A percentile compares a stretch with the other conserved stretches of the same genome.
These are phyloP conservation scores for Phyllosticta capitalensis DNA, from an alignment of 2,329 filamentous ascomycete species.

Conservation along the genomic window DNA sequence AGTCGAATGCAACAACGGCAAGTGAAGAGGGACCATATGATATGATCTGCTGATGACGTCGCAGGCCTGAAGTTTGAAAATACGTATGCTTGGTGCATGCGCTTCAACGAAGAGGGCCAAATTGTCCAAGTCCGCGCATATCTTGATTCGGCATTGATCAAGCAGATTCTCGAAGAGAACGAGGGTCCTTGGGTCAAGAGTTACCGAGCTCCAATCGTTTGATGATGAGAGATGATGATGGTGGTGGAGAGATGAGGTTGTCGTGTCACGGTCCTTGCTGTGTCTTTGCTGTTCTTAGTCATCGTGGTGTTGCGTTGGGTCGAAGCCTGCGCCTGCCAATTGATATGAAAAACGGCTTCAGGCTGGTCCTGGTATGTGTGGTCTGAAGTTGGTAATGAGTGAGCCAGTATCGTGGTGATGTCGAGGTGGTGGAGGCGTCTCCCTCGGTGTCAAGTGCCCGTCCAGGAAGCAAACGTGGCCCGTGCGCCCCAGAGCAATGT, in stretches of 20 bases:
- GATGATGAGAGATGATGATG: not conserved
- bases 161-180: constrained; percentile 7
- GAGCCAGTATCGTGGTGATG: not conserved
- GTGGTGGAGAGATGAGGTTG: not conserved
- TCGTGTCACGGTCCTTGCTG: not conserved
- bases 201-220: not conserved
- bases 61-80: constrained; percentile 11
- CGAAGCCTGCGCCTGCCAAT: not conserved
- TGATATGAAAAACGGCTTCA: not conserved
- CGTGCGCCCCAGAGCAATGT: not conserved
- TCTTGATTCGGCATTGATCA: constrained; percentile 11
- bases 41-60: not conserved
- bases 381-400: not conserved
- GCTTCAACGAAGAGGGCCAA: constrained; percentile 9
- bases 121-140: constrained; percentile 10
- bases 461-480: not conserved
- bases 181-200: not conserved
- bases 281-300: not conserved
- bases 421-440: not conserved
- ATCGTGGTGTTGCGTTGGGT: not conserved
- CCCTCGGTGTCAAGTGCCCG: not conserved
- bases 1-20: not conserved
- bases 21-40: not conserved
- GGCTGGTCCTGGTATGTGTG: not conserved
- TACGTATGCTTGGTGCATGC: constrained; percentile 11